These are phyloP conservation scores for Xylaria castorea DNA, from an alignment of 495 filamentous ascomycete species.

Conservation along the genomic window DNA sequence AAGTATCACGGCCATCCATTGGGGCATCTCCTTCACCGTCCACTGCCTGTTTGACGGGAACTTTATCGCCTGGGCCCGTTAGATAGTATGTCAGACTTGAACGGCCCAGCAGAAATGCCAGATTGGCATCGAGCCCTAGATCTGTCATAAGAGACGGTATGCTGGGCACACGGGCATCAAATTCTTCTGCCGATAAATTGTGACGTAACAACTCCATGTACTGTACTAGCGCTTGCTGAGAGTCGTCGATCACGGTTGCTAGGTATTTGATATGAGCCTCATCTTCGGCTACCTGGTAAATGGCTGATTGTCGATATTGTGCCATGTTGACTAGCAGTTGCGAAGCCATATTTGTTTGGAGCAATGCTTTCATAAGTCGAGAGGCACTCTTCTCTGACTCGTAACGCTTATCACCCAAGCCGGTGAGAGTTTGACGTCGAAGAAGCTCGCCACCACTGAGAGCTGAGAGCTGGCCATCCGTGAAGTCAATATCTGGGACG, in stretches of 20 bases:
- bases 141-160: constrained; percentile 74
- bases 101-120: constrained; percentile 89
- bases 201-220: constrained; percentile 88
- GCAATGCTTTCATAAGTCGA: constrained; percentile 79
- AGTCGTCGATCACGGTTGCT: constrained; percentile 85
- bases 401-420: constrained; percentile 79
- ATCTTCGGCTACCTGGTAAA: constrained; percentile 70
- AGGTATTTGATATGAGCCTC: constrained; percentile 81
- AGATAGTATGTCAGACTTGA: constrained; percentile 64
- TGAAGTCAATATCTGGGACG: constrained; percentile 81
- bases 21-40: constrained; percentile 51
- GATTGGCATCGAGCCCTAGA: constrained; percentile 78
- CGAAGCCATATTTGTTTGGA: constrained; percentile 72
- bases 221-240: constrained; percentile 81
- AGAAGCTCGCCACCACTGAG: constrained; percentile 86
- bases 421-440: constrained; percentile 76
- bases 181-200: constrained; percentile 77
- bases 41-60: constrained; percentile 36
- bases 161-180: constrained; percentile 80
- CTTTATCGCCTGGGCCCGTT: constrained; percentile 44
- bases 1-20: constrained; percentile 39
- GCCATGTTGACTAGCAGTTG: constrained; percentile 87
- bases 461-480: constrained; percentile 80
- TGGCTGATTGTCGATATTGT: constrained; percentile 81
- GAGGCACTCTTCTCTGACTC: constrained; percentile 66